phyloP scores from a whole-genome alignment of 495 filamentous ascomycete genomes.

The Xylaria palmicola region DNA sequence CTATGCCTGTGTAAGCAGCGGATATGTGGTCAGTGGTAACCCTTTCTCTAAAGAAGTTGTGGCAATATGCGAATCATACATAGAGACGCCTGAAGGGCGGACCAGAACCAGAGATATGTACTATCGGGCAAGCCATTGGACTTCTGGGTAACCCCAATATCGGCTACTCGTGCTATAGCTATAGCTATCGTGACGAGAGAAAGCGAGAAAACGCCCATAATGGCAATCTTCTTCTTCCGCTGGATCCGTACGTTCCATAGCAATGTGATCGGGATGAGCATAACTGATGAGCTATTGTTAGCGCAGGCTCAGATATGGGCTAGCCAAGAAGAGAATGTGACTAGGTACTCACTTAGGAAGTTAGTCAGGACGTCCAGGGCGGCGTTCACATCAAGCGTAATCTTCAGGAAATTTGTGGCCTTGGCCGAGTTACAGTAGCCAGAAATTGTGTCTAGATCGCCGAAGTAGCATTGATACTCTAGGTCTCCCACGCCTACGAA shows the following conservation, averaged over 20 bases:
- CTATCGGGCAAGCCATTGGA: slow-evolving; percentile 12
- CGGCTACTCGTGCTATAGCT: slow-evolving; percentile 25
- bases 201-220: slow-evolving; percentile 34
- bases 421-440: not conserved
- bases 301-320: not conserved
- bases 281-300: not conserved
- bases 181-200: slow-evolving; percentile 29
- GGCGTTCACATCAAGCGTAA: slow-evolving; percentile 24
- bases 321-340: not conserved
- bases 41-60: no score
- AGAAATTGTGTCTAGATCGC: no score
- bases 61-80: no score
- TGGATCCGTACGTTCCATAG: slow-evolving; percentile 30
- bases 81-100: slow-evolving; percentile 15
- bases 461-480: not conserved
- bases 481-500: not conserved
- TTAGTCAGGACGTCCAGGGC: slow-evolving; percentile 32
- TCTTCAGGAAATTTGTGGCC: slow-evolving; percentile 4
- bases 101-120: slow-evolving; percentile 27
- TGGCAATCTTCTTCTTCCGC: slow-evolving; percentile 17
- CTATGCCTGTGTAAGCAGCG: not conserved
- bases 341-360: slow-evolving; percentile 21
- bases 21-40: not conserved
- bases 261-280: slow-evolving; percentile 26
- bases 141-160: not conserved